Conservation (phyloP, 371 early-diverging fungal genomes). For the Entomophthora muscae region DNA sequence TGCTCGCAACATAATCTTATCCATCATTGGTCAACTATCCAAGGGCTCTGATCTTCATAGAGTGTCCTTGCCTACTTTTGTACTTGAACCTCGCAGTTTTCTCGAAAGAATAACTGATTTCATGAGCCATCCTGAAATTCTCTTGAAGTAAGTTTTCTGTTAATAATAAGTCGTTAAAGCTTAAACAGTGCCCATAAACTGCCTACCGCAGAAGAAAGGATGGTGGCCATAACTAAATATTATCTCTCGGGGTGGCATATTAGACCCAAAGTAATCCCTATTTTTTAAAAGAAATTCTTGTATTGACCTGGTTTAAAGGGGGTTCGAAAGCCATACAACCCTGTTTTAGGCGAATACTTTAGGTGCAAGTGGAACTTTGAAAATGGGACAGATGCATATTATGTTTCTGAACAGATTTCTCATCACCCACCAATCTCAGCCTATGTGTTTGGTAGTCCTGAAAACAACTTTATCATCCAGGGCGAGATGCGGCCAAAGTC, state of each 20-base stretch:
- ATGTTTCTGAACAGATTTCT: slow-evolving; percentile 88
- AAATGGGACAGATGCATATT: slow-evolving; percentile 56
- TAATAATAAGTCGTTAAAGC: neutral
- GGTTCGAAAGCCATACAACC: slow-evolving; percentile 95
- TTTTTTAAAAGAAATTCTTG: neutral
- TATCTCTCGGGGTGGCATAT: slow-evolving; percentile 95
- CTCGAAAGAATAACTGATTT: slow-evolving; percentile 91
- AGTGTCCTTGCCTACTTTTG: slow-evolving; percentile 90
- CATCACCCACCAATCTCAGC: slow-evolving; percentile 93
- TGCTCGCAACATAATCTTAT: slow-evolving; percentile 60
- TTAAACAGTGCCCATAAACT: slow-evolving; percentile 30
- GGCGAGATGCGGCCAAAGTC: slow-evolving; percentile 80
- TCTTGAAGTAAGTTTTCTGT: slow-evolving; percentile 44
- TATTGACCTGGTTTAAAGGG: slow-evolving; percentile 38
- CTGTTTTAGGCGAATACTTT: slow-evolving; percentile 87
- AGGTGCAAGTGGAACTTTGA: slow-evolving; percentile 52
- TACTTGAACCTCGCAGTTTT: slow-evolving; percentile 88
- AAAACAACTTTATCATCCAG: slow-evolving; percentile 52
- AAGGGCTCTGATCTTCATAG: slow-evolving; percentile 77
- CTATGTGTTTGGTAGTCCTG: slow-evolving; percentile 60
- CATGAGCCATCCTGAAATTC: slow-evolving; percentile 79
- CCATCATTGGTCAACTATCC: slow-evolving; percentile 68
- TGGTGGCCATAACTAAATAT: slow-evolving; percentile 73
- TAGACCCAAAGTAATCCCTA: slow-evolving; percentile 52
- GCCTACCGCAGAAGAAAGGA: slow-evolving; percentile 63